Percentiles rank a stretch among this genome's conserved stretches.
These are phyloP conservation scores for Globisporangium cederbergense DNA, from an alignment of 352 stramenopile genomes.

Conservation along the genomic window DNA sequence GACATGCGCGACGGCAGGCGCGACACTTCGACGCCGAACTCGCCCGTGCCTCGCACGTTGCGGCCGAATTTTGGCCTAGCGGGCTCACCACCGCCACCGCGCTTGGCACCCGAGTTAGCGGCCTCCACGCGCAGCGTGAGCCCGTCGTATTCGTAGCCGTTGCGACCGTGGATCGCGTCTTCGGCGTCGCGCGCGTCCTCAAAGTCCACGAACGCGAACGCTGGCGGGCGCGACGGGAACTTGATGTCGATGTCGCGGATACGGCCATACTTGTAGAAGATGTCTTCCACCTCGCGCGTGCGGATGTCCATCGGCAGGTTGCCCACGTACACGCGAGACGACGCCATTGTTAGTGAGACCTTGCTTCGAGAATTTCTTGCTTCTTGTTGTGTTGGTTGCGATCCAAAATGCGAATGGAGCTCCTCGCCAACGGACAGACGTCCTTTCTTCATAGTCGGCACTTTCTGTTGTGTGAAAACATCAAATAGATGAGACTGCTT, in stretches of 20 bases:
- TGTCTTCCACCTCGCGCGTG: constrained; percentile 69
- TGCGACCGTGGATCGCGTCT: constrained; percentile 48
- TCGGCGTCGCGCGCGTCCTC: constrained; percentile 66
- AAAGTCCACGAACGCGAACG: constrained; percentile 77
- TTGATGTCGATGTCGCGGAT: constrained; percentile 69
- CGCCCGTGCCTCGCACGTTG: constrained; percentile 52
- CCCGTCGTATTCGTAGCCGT: constrained; percentile 61
- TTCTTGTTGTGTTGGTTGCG: constrained; percentile 2
- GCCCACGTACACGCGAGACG: constrained; percentile 58
- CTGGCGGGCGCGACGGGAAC: constrained; percentile 51
- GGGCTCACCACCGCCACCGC: constrained; percentile 10
- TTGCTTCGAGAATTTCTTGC: background rate
- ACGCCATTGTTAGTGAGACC: constrained; percentile 24
- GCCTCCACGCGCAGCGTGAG: constrained; percentile 53
- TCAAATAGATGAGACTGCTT: background rate
- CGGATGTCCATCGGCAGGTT: constrained; percentile 74
- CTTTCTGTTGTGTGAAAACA: background rate
- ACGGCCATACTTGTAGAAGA: constrained; percentile 73
- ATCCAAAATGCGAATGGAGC: constrained; percentile 8
- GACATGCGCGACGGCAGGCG: constrained; percentile 52
- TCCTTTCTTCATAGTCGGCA: background rate
- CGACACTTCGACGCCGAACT: constrained; percentile 53
- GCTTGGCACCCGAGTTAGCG: constrained; percentile 33
- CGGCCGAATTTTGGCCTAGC: constrained; percentile 27
- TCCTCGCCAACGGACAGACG: constrained; percentile 6